Base-by-base conservation (phyloP, 306 rosid species). In the Acacia acuminata region DNA sequence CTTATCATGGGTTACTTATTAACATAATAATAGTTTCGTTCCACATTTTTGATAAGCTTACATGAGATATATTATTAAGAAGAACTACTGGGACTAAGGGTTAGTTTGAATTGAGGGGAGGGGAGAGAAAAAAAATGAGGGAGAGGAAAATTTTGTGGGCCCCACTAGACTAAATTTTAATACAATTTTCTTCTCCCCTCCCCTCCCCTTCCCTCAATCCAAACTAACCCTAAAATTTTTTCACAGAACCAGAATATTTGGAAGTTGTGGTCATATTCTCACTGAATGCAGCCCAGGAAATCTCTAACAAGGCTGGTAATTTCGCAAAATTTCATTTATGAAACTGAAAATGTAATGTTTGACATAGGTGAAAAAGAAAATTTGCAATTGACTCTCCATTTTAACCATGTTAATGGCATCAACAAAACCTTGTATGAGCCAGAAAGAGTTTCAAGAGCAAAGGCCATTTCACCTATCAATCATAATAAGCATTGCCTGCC, bases 401-500 rank as follows among this genome's bases (percentile, higher is more conserved):
- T 30, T 30, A 63, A 60, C 8, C 17, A 12, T 63, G 38, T 27
- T 63, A 64, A 50, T 60, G 9, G 40, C 47, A 4, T 8, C 45
- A 34, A 60, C 24, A 30, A 50, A 73, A 48, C 64, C 42, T 25
- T 24, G 25, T 27, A 74, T 19, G 30, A 74, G 32, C 17, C 13
- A 58, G 64, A 44, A 63, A 61, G 53, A 43, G 20, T 27, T 61
- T 53, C 30, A 68, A 38, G 50, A 48, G 25, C 65, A 25, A 83
- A 68, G 19, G 50, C 14, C 34, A 42, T 38, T 61, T 81, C 27
- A 96, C 97, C 98, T 90, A 73, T 96, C 99, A 87, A 96, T 90
- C 94, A 96, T 93, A 36, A 86, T 81, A 77, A 92, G 90, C 98
- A 93, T 88, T 25, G 97, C 94, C 43, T 82, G 86, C 51, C 90